Evolutionary conservation across 83 land plant genomes (phyloP).

Genomic region (Picea abies): DNA sequence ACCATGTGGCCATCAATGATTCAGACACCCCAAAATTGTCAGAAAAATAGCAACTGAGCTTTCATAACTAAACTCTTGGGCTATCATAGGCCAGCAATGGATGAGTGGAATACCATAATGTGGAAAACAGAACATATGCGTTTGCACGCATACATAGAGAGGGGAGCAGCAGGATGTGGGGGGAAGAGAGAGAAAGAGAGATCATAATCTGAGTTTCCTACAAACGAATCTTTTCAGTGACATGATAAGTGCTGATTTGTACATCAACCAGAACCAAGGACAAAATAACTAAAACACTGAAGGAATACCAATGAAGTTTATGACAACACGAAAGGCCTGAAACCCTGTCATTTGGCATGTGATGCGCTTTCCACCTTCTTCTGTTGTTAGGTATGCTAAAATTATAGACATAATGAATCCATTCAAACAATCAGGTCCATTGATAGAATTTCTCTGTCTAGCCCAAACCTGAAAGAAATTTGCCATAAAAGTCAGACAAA

Average conservation of each 20-base stretch:
- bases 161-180: too few species aligned
- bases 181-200: too few species aligned
- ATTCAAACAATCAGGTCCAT: slow-evolving; percentile 67
- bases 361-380: slow-evolving; percentile 48
- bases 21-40: too few species aligned
- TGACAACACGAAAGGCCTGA: slow-evolving; percentile 72
- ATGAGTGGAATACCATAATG: too few species aligned
- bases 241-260: not conserved
- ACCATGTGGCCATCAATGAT: too few species aligned
- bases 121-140: too few species aligned
- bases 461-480: slow-evolving; percentile 77
- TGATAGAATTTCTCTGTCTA: slow-evolving; percentile 64
- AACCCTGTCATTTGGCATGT: slow-evolving; percentile 63
- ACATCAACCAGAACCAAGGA: not conserved
- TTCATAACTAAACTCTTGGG: too few species aligned
- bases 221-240: not conserved
- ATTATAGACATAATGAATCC: slow-evolving; percentile 75
- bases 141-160: too few species aligned
- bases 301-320: slow-evolving; percentile 67
- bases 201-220: not conserved
- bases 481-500: not conserved
- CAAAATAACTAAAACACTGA: not conserved
- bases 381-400: slow-evolving; percentile 55
- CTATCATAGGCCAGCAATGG: too few species aligned
- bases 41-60: too few species aligned